Evolutionary conservation across 371 early-diverging fungal genomes (phyloP).

Genomic region (Saksenaea oblongispora): DNA sequence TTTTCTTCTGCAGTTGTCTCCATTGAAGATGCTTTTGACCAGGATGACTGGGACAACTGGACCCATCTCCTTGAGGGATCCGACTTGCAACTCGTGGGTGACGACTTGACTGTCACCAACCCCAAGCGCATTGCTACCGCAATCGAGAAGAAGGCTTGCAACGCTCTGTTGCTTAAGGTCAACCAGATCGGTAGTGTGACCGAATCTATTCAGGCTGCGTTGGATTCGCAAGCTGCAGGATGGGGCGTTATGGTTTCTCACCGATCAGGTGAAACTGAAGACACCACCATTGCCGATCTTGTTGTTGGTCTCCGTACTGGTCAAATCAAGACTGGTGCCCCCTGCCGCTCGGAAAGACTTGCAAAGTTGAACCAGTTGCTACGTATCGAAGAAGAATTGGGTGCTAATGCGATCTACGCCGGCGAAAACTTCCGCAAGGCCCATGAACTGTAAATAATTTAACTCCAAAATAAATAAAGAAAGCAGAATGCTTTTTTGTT

Average conservation of each 20-base stretch:
- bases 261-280: slow-evolving; percentile 99
- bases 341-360: slow-evolving; percentile 97
- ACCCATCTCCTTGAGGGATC: slow-evolving; percentile 70
- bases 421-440: slow-evolving; percentile 92
- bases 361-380: slow-evolving; percentile 98
- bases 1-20: slow-evolving; percentile 67
- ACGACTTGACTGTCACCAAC: slow-evolving; percentile 99
- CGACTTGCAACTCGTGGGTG: slow-evolving; percentile 95
- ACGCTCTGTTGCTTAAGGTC: slow-evolving; percentile 96
- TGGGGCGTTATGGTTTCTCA: slow-evolving; percentile 99
- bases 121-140: slow-evolving; percentile 90
- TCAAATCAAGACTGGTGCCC: slow-evolving; percentile 99
- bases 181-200: slow-evolving; percentile 99
- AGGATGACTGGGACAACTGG: slow-evolving; percentile 98
- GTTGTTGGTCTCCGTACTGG: slow-evolving; percentile 97
- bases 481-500: no score
- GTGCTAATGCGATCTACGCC: slow-evolving; percentile 85
- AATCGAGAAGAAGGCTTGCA: slow-evolving; percentile 94
- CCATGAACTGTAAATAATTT: slow-evolving; percentile 55
- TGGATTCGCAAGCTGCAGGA: slow-evolving; percentile 74
- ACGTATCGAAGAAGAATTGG: slow-evolving; percentile 91
- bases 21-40: slow-evolving; percentile 99
- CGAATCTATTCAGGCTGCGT: slow-evolving; percentile 89
- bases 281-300: slow-evolving; percentile 98
- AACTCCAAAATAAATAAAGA: neutral